phyloP scores from a whole-genome alignment of 176 grass and related monocot species.

The Aegilops sharonensis region DNA sequence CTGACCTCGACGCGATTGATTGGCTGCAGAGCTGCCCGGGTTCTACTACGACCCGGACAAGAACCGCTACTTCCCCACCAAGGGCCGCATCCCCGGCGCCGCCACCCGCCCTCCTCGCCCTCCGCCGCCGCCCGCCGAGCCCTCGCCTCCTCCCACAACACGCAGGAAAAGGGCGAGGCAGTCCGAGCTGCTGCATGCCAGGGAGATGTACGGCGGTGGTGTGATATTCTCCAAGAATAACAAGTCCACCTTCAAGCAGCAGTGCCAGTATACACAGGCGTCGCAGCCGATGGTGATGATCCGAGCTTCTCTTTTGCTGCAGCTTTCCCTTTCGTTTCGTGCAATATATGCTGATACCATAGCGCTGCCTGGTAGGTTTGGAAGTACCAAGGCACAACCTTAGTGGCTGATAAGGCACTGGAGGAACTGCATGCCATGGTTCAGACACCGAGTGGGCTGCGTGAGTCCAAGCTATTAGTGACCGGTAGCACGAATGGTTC shows the following conservation, averaged over 20 bases:
- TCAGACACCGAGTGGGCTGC: slow-evolving; percentile 54
- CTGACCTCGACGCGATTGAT: neutral
- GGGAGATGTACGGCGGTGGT: slow-evolving; percentile 63
- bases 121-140: neutral
- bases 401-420: slow-evolving; percentile 45
- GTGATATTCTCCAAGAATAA: slow-evolving; percentile 41
- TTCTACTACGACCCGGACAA: slow-evolving; percentile 78
- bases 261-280: slow-evolving; percentile 60
- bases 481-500: slow-evolving; percentile 49
- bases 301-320: neutral
- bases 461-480: slow-evolving; percentile 39
- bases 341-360: neutral
- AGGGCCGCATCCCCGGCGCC: slow-evolving; percentile 65
- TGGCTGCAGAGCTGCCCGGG: slow-evolving; percentile 64
- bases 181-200: slow-evolving; percentile 48
- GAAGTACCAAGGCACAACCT: slow-evolving; percentile 43
- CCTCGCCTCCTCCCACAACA: neutral
- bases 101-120: slow-evolving; percentile 22
- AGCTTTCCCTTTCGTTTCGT: neutral
- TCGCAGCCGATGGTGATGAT: slow-evolving; percentile 50
- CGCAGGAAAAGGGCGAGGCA: slow-evolving; percentile 48
- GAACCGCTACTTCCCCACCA: slow-evolving; percentile 83
- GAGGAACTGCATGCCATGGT: slow-evolving; percentile 35
- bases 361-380: slow-evolving; percentile 38
- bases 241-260: slow-evolving; percentile 49